These are phyloP conservation scores for Wickerhamomyces sp. DNA, from an alignment of 1,139 yeast genomes.

Conservation along the genomic window DNA sequence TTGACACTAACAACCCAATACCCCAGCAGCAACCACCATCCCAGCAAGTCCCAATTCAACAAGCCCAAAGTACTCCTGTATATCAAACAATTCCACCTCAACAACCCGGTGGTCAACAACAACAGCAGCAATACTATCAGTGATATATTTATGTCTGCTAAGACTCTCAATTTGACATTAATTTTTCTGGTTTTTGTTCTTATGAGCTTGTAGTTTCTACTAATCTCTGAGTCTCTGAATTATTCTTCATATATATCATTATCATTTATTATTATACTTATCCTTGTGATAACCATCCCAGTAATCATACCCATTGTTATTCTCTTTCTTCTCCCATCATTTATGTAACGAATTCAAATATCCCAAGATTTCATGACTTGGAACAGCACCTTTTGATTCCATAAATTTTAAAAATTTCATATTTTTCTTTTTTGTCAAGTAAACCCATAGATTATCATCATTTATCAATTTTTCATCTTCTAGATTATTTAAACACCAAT, in stretches of 20 bases:
- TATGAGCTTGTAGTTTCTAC: no score
- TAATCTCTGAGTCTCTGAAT: no score
- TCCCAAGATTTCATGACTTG: slow-evolving; percentile 15
- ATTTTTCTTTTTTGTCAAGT: slow-evolving; percentile 6
- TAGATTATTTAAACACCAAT: slow-evolving; percentile 15
- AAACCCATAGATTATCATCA: slow-evolving; percentile 18
- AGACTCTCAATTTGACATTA: no score
- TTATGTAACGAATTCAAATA: not conserved
- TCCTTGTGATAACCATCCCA: no score
- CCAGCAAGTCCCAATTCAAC: slow-evolving; percentile 1
- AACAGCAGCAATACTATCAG: slow-evolving; percentile 17
- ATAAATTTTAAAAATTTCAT: slow-evolving; percentile 7
- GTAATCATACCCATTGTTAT: no score
- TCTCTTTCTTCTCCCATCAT: not conserved
- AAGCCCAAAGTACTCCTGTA: slow-evolving; percentile 1
- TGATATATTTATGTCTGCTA: not conserved
- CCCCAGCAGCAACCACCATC: slow-evolving; percentile 1
- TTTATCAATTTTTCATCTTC: slow-evolving; percentile 4
- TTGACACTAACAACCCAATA: not conserved
- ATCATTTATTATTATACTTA: not conserved
- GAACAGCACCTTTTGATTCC: slow-evolving; percentile 15
- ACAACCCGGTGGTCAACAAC: slow-evolving; percentile 3
- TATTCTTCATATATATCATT: not conserved
- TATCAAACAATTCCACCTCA: slow-evolving; percentile 3
- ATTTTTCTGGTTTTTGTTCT: no score